phyloP scores from a whole-genome alignment of 2,329 filamentous ascomycete genomes.

The Sclerotinia trifoliorum region DNA sequence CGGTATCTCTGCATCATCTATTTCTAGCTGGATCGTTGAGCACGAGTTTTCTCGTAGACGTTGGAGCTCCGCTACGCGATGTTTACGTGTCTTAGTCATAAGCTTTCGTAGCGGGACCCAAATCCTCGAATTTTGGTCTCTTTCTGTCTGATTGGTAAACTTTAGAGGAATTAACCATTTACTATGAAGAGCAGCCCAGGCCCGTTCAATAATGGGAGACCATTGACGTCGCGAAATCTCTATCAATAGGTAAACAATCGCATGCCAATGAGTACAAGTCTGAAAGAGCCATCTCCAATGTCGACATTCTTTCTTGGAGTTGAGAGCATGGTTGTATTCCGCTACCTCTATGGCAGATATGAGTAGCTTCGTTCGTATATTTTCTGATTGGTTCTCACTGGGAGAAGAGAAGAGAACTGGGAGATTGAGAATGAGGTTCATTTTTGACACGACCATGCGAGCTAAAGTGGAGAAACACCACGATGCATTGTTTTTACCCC shows the following conservation, averaged over 20 bases:
- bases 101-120: conserved; percentile 61
- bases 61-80: conserved; percentile 40
- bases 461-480: conserved; percentile 45
- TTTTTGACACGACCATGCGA: conserved; percentile 53
- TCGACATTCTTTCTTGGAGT: conserved; percentile 48
- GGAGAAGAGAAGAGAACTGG: conserved; percentile 48
- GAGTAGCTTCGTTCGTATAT: conserved; percentile 48
- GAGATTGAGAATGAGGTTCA: conserved; percentile 55
- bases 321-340: conserved; percentile 56
- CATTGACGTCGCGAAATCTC: conserved; percentile 40
- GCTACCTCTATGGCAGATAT: conserved; percentile 54
- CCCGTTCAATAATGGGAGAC: conserved; percentile 41
- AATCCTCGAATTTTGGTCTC: conserved; percentile 50
- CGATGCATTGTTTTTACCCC: conserved; percentile 39
- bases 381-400: conserved; percentile 42
- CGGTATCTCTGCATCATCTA: conserved; percentile 29
- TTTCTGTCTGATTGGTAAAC: conserved; percentile 24
- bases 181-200: conserved; percentile 42
- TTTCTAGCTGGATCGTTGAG: conserved; percentile 33
- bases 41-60: conserved; percentile 37
- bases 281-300: conserved; percentile 45
- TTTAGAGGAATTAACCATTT: conserved; percentile 27
- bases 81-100: conserved; percentile 52
- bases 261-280: conserved; percentile 45
- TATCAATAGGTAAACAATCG: conserved; percentile 42